phyloP scores from a whole-genome alignment of 2,329 filamentous ascomycete species.

The Aspergillus ochraceoroseus region DNA sequence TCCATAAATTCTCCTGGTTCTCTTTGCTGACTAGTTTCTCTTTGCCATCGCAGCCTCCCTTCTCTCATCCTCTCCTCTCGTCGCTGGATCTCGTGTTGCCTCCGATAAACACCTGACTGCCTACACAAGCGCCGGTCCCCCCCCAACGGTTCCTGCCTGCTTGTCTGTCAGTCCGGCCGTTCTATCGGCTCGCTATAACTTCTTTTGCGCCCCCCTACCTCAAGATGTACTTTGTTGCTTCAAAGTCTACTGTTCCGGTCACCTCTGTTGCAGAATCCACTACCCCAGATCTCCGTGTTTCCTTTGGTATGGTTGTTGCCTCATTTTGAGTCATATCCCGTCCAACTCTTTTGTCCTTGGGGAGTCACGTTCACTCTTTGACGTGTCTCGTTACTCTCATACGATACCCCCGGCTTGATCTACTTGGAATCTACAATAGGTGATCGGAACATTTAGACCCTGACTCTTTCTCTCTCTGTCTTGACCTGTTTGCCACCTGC shows the following conservation, averaged over 20 bases:
- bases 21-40: conserved; percentile 21
- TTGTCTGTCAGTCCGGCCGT: conserved; percentile 33
- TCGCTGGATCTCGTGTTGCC: conserved; percentile 13
- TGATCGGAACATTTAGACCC: conserved; percentile 26
- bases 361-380: conserved; percentile 19
- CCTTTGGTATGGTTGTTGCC: conserved; percentile 26
- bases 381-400: conserved; percentile 17
- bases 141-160: conserved; percentile 26
- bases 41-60: too few relatives aligned
- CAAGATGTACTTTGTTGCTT: conserved; percentile 42
- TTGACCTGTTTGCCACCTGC: conserved; percentile 16
- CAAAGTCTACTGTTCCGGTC: conserved; percentile 35
- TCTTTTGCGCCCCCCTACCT: conserved; percentile 18
- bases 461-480: conserved; percentile 13
- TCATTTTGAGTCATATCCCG: conserved; percentile 24
- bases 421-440: conserved; percentile 24
- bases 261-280: conserved; percentile 32
- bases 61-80: conserved; percentile 11
- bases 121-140: conserved; percentile 26
- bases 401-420: conserved; percentile 22
- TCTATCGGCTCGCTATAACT: conserved; percentile 28
- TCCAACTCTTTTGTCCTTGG: conserved; percentile 13
- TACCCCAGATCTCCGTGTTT: conserved; percentile 30
- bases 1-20: conserved; percentile 9
- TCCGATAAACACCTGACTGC: conserved; percentile 26